These are phyloP conservation scores for Trebouxia gelatinosa DNA, from an alignment of 163 green algal species.

Conservation along the genomic window DNA sequence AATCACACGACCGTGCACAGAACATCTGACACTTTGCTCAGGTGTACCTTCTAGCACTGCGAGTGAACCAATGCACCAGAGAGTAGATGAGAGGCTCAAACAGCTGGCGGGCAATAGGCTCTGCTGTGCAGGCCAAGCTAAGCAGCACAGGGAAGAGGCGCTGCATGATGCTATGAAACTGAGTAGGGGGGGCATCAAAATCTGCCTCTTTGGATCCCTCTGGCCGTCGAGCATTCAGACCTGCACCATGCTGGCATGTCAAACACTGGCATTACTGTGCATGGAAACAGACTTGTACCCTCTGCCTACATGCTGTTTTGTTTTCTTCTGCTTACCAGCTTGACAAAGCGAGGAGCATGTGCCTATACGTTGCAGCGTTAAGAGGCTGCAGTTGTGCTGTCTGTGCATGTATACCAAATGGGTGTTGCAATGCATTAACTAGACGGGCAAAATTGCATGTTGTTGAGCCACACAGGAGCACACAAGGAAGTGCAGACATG, in stretches of 20 bases:
- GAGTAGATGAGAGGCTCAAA: constrained; percentile 47
- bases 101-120: constrained; percentile 44
- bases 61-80: constrained; percentile 60
- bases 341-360: no score
- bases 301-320: background rate
- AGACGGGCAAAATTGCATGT: no score
- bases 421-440: background rate
- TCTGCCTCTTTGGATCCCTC: constrained; percentile 28
- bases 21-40: no score
- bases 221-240: constrained; percentile 40
- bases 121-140: constrained; percentile 40
- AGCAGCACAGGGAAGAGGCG: constrained; percentile 47
- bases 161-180: constrained; percentile 42
- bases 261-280: background rate
- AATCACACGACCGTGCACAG: no score
- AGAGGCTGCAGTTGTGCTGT: background rate
- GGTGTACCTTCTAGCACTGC: constrained; percentile 32
- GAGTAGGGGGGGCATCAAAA: constrained; percentile 18
- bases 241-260: background rate
- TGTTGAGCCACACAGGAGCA: no score
- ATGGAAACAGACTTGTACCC: background rate
- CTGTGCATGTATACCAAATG: background rate
- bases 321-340: no score
- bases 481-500: no score
- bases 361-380: no score